A percentile compares a stretch with the other conserved stretches of the same genome.
phyloP scores from a whole-genome alignment of 371 early-diverging fungal genomes.

The Syncephalastrum contaminatum region DNA sequence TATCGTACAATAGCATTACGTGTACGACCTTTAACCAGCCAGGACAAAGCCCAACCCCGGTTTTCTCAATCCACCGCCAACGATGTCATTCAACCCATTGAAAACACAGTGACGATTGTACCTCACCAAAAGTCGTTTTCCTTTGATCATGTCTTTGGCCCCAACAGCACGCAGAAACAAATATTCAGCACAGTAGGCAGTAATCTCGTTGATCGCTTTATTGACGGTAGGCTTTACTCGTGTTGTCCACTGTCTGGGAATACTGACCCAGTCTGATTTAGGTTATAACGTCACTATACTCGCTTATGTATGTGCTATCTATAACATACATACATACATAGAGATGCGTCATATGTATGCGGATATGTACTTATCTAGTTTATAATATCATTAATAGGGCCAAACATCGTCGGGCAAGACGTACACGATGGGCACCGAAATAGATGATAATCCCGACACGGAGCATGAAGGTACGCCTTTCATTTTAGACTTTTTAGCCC shows the following conservation, averaged over 20 bases:
- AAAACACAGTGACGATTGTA: constrained; percentile 40
- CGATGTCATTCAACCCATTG: constrained; percentile 40
- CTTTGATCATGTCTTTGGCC: constrained; percentile 78
- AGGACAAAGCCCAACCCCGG: constrained; percentile 46
- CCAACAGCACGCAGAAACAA: constrained; percentile 66
- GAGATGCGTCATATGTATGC: neutral
- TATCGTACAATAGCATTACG: constrained; percentile 46
- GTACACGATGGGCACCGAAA: constrained; percentile 95
- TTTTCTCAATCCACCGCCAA: constrained; percentile 43
- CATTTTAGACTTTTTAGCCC: neutral
- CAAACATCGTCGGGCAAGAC: constrained; percentile 98
- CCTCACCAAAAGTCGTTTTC: constrained; percentile 62
- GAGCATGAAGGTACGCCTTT: constrained; percentile 45
- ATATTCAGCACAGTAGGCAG: constrained; percentile 71
- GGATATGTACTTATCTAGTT: too few relatives aligned
- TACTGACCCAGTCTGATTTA: constrained; percentile 15
- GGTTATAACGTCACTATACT: constrained; percentile 95
- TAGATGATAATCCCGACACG: constrained; percentile 52
- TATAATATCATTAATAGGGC: constrained; percentile 31
- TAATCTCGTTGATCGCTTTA: constrained; percentile 79
- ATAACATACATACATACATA: neutral
- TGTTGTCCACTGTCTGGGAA: too few relatives aligned
- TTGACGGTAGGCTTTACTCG: constrained; percentile 67
- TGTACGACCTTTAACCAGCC: constrained; percentile 53
- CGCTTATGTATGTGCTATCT: constrained; percentile 77